Conservation (phyloP, 75 land plant genomes). For the Isoetes taiwanensis region DNA sequence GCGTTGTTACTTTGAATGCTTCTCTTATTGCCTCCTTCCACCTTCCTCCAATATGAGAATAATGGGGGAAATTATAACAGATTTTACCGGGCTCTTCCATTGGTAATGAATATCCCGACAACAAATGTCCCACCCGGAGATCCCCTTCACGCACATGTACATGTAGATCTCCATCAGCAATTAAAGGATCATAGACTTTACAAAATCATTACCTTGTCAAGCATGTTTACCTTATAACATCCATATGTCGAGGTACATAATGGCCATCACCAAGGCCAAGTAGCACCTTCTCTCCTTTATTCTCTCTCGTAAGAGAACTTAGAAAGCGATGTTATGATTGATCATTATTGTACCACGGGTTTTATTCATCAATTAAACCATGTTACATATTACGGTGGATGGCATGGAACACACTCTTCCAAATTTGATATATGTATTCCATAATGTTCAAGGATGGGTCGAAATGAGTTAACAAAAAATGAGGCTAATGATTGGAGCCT, state of each 20-base stretch:
- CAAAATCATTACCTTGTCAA: background rate
- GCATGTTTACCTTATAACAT: slow-evolving; percentile 53
- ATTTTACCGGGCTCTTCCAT: slow-evolving; percentile 59
- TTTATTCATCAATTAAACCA: too few species aligned
- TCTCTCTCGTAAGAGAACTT: background rate
- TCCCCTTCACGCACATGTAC: slow-evolving; percentile 41
- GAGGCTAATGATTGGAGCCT: too few species aligned
- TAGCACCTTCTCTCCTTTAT: slow-evolving; percentile 38
- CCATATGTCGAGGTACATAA: slow-evolving; percentile 81
- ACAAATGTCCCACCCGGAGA: slow-evolving; percentile 81
- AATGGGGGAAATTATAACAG: too few species aligned
- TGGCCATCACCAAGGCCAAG: slow-evolving; percentile 85
- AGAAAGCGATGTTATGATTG: too few species aligned
- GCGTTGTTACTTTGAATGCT: slow-evolving; percentile 43
- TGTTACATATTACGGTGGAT: too few species aligned
- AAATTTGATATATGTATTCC: too few species aligned
- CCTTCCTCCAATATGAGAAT: slow-evolving; percentile 48
- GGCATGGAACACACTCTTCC: too few species aligned
- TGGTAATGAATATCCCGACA: slow-evolving; percentile 78
- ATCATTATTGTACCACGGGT: too few species aligned
- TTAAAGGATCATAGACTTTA: background rate
- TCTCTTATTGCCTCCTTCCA: slow-evolving; percentile 68
- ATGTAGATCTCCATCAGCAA: background rate
- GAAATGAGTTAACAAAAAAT: too few species aligned
- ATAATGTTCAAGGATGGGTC: too few species aligned